These are phyloP conservation scores for Kwoniella botswanensis DNA, from an alignment of 768 basidiomycete species.

Conservation along the genomic window DNA sequence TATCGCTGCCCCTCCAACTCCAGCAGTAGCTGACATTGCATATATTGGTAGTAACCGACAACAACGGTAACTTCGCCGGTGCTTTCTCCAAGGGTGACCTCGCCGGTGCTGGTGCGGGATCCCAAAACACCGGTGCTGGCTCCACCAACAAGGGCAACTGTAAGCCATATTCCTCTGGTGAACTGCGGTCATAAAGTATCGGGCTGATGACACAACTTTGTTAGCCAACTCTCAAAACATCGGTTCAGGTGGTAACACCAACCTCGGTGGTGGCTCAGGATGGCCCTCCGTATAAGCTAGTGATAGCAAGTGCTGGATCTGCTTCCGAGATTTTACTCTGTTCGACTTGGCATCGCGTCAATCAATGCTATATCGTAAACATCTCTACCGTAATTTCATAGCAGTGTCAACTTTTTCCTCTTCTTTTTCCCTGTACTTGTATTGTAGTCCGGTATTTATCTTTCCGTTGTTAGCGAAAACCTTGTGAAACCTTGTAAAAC, in stretches of 20 bases:
- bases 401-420: neutral
- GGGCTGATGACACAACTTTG: too few species aligned
- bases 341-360: too few species aligned
- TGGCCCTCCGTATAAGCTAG: neutral
- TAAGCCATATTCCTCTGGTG: neutral
- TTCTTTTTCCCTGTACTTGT: neutral
- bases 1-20: neutral
- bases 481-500: too few species aligned
- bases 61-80: slow-evolving; percentile 21
- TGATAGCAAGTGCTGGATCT: neutral
- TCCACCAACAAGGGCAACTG: slow-evolving; percentile 4
- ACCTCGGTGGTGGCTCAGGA: neutral
- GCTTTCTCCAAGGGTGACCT: slow-evolving; percentile 13
- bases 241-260: slow-evolving; percentile 10
- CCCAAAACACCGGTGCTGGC: slow-evolving; percentile 6
- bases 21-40: neutral
- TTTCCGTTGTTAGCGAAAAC: neutral
- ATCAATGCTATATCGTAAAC: too few species aligned
- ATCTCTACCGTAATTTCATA: neutral
- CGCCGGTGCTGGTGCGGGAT: slow-evolving; percentile 4
- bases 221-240: slow-evolving; percentile 10
- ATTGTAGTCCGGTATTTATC: neutral
- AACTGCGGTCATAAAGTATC: neutral
- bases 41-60: slow-evolving; percentile 9
- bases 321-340: too few species aligned